These are phyloP conservation scores for Penicillium crustosum DNA, from an alignment of 2,329 filamentous ascomycete genomes.

Conservation along the genomic window DNA sequence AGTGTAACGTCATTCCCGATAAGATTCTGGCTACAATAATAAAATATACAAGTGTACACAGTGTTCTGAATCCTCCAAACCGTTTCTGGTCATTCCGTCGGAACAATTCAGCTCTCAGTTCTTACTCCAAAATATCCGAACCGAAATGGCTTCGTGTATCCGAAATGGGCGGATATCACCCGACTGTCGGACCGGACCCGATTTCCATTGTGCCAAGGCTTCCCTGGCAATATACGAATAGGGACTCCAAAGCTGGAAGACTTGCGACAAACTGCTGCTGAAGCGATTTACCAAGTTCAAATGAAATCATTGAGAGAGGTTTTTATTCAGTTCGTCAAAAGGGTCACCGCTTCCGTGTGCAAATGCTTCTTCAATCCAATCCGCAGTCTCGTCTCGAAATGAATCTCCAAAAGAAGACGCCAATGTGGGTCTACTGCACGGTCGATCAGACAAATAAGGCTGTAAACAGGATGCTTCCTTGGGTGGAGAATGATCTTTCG, in stretches of 20 bases:
- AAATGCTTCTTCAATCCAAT: constrained; percentile 27
- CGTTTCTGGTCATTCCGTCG: constrained; percentile 10
- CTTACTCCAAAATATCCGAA: constrained; percentile 2
- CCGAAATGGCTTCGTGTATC: not conserved
- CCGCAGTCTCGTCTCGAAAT: constrained; percentile 39
- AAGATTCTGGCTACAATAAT: not conserved
- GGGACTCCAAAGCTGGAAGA: not conserved
- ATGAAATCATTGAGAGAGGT: not conserved
- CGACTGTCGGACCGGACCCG: constrained; percentile 28
- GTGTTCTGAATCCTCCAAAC: not conserved
- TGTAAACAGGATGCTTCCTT: not conserved
- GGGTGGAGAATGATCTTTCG: not conserved
- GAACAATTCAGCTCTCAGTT: not conserved
- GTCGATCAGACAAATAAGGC: not conserved
- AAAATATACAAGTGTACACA: not conserved
- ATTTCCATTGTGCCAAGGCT: constrained; percentile 9
- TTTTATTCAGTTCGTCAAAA: constrained; percentile 19
- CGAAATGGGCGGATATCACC: constrained; percentile 4
- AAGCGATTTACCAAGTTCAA: not conserved
- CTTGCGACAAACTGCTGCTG: not conserved
- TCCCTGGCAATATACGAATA: not conserved
- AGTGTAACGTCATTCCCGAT: constrained; percentile 16
- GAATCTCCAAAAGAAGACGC: constrained; percentile 25
- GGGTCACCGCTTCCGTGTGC: constrained; percentile 18
- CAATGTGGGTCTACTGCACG: not conserved